These are phyloP conservation scores for Cylindrotheca closterium DNA, from an alignment of 108 stramenopile genomes.

Conservation along the genomic window DNA sequence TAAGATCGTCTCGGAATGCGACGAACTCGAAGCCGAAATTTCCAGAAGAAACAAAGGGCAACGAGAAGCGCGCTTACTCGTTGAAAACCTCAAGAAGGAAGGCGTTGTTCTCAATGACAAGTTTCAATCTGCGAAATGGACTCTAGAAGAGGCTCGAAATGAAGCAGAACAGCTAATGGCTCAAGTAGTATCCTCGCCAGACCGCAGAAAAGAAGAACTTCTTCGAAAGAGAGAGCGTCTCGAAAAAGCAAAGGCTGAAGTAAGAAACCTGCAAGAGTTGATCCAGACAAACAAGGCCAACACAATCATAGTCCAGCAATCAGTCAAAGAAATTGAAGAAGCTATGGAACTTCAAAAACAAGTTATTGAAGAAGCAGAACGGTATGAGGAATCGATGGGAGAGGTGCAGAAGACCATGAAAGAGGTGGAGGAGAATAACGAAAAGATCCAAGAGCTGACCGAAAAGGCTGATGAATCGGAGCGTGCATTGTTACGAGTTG, in stretches of 20 bases:
- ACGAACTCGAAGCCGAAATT: constrained; percentile 77
- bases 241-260: constrained; percentile 49
- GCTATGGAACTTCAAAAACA: constrained; percentile 26
- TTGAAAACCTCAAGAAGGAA: constrained; percentile 67
- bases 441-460: constrained; percentile 31
- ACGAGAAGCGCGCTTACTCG: constrained; percentile 73
- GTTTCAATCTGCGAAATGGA: constrained; percentile 64
- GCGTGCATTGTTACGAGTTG: constrained; percentile 28
- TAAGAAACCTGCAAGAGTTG: constrained; percentile 24
- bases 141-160: constrained; percentile 67
- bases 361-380: constrained; percentile 42
- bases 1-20: constrained; percentile 69
- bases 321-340: constrained; percentile 38
- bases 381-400: constrained; percentile 30
- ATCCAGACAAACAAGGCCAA: constrained; percentile 21
- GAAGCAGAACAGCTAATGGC: constrained; percentile 62
- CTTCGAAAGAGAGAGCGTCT: constrained; percentile 19
- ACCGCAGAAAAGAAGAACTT: constrained; percentile 36
- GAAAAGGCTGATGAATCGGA: constrained; percentile 34
- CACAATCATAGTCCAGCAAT: constrained; percentile 15
- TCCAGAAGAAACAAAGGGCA: constrained; percentile 82
- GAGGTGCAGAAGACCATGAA: constrained; percentile 35
- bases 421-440: constrained; percentile 39
- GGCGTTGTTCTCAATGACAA: constrained; percentile 82
- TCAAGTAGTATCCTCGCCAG: constrained; percentile 80